Conservation (phyloP, 108 stramenopile species). For the Cafeteria roenbergensis region DNA sequence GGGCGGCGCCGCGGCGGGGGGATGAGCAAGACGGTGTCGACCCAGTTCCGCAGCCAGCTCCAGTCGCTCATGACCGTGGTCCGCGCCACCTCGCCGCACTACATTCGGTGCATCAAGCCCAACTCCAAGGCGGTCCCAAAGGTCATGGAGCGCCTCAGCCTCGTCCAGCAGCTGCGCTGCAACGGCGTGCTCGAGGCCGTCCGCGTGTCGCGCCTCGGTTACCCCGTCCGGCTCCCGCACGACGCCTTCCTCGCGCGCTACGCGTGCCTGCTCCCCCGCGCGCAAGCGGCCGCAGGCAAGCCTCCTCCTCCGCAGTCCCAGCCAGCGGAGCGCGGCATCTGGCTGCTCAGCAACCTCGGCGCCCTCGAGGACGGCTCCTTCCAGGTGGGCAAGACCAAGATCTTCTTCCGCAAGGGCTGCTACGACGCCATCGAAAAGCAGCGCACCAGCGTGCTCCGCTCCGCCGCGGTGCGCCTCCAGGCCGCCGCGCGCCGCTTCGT, state of each 20-base stretch:
- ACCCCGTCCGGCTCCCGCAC: slow-evolving; percentile 85
- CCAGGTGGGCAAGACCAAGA: slow-evolving; percentile 72
- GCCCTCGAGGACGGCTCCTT: slow-evolving; percentile 15
- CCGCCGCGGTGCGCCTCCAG: slow-evolving; percentile 61
- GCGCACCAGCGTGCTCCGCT: slow-evolving; percentile 59
- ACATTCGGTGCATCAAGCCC: slow-evolving; percentile 94
- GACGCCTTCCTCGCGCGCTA: slow-evolving; percentile 72
- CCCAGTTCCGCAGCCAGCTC: slow-evolving; percentile 65
- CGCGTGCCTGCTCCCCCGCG: no score
- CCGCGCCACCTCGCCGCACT: slow-evolving; percentile 91
- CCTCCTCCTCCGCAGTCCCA: no score
- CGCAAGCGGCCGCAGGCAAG: not conserved
- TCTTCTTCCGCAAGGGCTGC: slow-evolving; percentile 80
- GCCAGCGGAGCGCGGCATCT: not conserved
- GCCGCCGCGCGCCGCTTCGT: slow-evolving; percentile 61
- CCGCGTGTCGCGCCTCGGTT: slow-evolving; percentile 92
- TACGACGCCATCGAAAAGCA: slow-evolving; percentile 73
- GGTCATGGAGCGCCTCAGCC: slow-evolving; percentile 58
- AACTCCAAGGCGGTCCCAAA: slow-evolving; percentile 70
- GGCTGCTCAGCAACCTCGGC: not conserved
- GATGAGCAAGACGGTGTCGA: slow-evolving; percentile 54
- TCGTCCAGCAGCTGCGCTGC: slow-evolving; percentile 85
- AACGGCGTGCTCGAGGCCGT: slow-evolving; percentile 98
- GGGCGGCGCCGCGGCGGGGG: slow-evolving; percentile 3
- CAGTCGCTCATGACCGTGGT: slow-evolving; percentile 50